phyloP scores from a whole-genome alignment of 2,329 filamentous ascomycete genomes.

The Chaetomiaceae sp. region DNA sequence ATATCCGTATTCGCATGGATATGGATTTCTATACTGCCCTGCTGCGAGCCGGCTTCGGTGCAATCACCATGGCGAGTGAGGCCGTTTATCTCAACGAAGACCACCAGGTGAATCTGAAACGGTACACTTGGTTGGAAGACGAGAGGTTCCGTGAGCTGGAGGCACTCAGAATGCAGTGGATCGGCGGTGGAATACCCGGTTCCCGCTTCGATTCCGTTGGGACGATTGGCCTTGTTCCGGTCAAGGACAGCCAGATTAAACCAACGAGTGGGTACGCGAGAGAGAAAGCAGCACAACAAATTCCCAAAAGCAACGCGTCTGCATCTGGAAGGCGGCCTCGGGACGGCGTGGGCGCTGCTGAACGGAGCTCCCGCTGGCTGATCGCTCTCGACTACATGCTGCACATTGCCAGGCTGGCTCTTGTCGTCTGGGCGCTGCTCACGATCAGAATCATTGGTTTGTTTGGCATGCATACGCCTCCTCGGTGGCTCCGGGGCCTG shows the following conservation, averaged over 20 bases:
- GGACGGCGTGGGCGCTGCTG: constrained; percentile 70
- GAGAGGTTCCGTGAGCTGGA: constrained; percentile 76
- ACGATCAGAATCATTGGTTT: constrained; percentile 48
- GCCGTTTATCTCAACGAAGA: constrained; percentile 95
- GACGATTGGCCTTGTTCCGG: constrained; percentile 49
- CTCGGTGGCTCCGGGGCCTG: constrained; percentile 56
- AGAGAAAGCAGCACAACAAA: constrained; percentile 60
- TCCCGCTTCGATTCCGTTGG: constrained; percentile 48
- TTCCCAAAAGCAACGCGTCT: constrained; percentile 41
- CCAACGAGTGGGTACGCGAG: constrained; percentile 57
- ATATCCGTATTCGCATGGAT: constrained; percentile 71
- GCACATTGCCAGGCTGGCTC: constrained; percentile 62
- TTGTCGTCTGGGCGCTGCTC: constrained; percentile 52
- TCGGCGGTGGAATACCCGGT: constrained; percentile 40
- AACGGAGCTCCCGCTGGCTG: constrained; percentile 72
- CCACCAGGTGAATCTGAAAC: constrained; percentile 62
- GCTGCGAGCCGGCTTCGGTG: constrained; percentile 77
- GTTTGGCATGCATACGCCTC: constrained; percentile 55
- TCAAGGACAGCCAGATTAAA: constrained; percentile 40
- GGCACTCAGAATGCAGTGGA: constrained; percentile 46
- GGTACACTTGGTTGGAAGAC: constrained; percentile 87
- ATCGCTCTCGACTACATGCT: constrained; percentile 70
- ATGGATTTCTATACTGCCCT: constrained; percentile 96
- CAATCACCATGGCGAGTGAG: constrained; percentile 88
- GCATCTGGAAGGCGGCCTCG: constrained; percentile 38